Base-by-base conservation (phyloP, 1,284 basidiomycete genomes). In the Leccinum griseonigrum region DNA sequence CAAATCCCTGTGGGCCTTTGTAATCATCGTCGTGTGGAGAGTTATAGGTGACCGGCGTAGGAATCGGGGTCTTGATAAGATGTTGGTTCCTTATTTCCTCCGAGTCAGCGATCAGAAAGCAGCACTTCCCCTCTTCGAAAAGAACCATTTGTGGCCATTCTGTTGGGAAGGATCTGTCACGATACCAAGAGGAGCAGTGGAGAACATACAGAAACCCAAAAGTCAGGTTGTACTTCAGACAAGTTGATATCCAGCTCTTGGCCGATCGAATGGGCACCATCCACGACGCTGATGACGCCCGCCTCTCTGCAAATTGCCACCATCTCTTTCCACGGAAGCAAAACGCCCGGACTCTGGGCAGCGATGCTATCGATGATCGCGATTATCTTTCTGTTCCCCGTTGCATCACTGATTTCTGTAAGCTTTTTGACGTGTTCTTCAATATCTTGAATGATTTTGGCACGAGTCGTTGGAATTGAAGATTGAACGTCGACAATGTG, bases 141-240 rank as follows among this genome's bases (percentile, higher is more conserved):
- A 86, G 3, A 95, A 76, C 94, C 94, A 95, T 73, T 95, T 95
- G 77, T 94, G 91, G 66, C 87, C 89, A 70, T 93, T 94, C 84
- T 88, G 60, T 31, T 1, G 2, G 48, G 3, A 32, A 38, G 54
- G 16, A 13, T 36, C 22, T 9, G 59, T 46, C 50, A 60, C 50
- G 7, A 58, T 28, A 29, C 26, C 32, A 28, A 51, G 48, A 55
- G 54, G 10, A 16, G 26, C 34, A 51, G 38, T 4, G 28, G 32
- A 57, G 34, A 1, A 77, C 84, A 51, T 65, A 91, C 89, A 16
- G 90, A 88, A 18, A 91, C 78, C 85, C 87, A 94, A 71, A 94
- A 94, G 74, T 95, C 93, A 9, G 90, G 89, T 62, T 81, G 78
- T 0, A 79, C 76, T 56, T 80, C 76, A 9, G 78, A 79, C 53